Conservation (phyloP, 2,329 filamentous ascomycete genomes). For the Colletotrichum navitas region DNA sequence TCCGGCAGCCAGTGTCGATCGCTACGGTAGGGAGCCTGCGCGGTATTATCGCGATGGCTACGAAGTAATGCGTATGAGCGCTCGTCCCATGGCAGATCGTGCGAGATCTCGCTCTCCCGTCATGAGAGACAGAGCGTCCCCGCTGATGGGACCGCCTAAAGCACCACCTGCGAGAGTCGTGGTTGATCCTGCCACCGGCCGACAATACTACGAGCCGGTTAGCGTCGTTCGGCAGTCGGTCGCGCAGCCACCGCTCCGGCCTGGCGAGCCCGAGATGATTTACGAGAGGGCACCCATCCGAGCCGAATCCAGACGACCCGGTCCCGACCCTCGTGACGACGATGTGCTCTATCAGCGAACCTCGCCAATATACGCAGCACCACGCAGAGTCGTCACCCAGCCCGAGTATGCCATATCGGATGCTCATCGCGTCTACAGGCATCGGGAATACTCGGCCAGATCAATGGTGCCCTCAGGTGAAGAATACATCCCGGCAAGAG, state of each 20-base stretch:
- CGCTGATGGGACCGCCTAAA: conserved; percentile 64
- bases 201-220: conserved; percentile 76
- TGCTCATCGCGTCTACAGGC: conserved; percentile 65
- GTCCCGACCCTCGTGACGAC: conserved; percentile 62
- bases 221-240: conserved; percentile 65
- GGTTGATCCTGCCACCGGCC: conserved; percentile 81
- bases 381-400: conserved; percentile 71
- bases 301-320: conserved; percentile 64
- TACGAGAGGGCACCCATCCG: conserved; percentile 75
- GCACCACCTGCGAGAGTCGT: conserved; percentile 76
- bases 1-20: conserved; percentile 58
- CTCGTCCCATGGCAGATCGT: conserved; percentile 62
- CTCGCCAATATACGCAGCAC: conserved; percentile 63
- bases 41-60: conserved; percentile 60
- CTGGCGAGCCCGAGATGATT: conserved; percentile 66
- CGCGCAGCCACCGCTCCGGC: conserved; percentile 57
- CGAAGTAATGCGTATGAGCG: conserved; percentile 59
- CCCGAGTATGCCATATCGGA: conserved; percentile 68
- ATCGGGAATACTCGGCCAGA: conserved; percentile 69
- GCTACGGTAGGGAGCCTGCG: conserved; percentile 56
- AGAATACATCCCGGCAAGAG: conserved; percentile 64
- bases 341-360: conserved; percentile 63
- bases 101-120: conserved; percentile 63
- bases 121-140: conserved; percentile 57
- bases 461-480: conserved; percentile 57